Evolutionary conservation across 1,284 basidiomycete species (phyloP).

Genomic region (Takashimella koratensis): DNA sequence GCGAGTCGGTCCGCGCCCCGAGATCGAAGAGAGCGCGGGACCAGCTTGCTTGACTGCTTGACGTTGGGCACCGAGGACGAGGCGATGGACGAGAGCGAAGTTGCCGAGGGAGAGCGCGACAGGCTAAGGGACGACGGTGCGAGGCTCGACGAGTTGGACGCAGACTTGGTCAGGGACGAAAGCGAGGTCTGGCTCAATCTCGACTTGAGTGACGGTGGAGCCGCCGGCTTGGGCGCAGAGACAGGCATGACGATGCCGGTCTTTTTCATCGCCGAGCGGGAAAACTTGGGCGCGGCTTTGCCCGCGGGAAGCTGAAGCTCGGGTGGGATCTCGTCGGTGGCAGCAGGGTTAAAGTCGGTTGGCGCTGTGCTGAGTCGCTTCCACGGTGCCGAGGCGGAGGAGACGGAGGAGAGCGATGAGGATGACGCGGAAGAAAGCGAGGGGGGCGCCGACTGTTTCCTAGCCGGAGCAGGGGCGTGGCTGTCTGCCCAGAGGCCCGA

Average conservation of each 20-base stretch:
- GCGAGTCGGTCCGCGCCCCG: not conserved
- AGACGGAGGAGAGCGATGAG: not conserved
- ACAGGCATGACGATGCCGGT: slow-evolving; percentile 32
- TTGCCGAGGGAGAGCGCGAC: not conserved
- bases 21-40: not conserved
- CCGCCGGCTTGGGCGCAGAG: slow-evolving; percentile 17
- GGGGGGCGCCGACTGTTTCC: not conserved
- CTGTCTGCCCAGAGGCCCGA: slow-evolving; percentile 16
- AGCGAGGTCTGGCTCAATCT: not conserved
- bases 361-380: not conserved
- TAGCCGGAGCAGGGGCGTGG: not conserved
- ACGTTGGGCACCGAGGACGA: not conserved
- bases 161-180: not conserved
- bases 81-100: not conserved
- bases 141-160: no score
- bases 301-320: not conserved
- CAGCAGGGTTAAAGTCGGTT: not conserved
- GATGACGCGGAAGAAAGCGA: not conserved
- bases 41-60: not conserved
- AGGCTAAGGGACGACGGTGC: no score
- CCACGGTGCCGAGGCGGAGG: slow-evolving; percentile 4
- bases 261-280: slow-evolving; percentile 27
- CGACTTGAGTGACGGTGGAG: slow-evolving; percentile 10
- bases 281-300: slow-evolving; percentile 28
- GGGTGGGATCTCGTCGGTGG: slow-evolving; percentile 3